Base-by-base conservation (phyloP, 768 basidiomycete genomes). In the Mycena rebaudengoi region DNA sequence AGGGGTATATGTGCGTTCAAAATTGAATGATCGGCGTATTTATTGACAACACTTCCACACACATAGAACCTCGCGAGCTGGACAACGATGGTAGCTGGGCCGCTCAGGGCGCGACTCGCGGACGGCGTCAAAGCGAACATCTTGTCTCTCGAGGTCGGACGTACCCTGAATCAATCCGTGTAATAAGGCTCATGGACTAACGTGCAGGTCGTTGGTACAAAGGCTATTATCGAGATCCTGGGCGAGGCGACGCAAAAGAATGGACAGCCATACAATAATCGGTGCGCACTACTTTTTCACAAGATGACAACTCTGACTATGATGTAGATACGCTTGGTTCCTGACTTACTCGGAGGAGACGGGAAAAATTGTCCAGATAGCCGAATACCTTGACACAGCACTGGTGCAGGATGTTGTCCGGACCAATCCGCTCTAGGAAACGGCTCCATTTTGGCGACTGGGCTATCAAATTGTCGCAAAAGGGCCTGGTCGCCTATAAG, bases 331-430 rank as follows among this genome's bases (percentile, higher is more conserved):
- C 18, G 35, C 35, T n/a, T 53, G 46, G 46, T 49, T 59, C 46
- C n/a, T 59, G 7, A 59, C 32, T 23, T 59, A 49, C 46, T 59
- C 57, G 14, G 57, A 59, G 10, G 57, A 39, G 35, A 59, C 45
- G 4, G 56, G 56, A 7, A 59, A 59, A 43, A 50, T 59, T n/a
- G 37, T 59, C 18, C 35, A 49, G 39, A 59, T 59, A 10, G 46
- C 46, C 3, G 57, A 59, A 32, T 59, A 57, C 20, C 44, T 57
- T 5, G 56, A 57, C 18, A 46, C 56, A 6, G 56, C 56, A 25
- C 45, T 57, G 1, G 43, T 45, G 5, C 54, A 56, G 6, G 43
- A 56, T 30, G 54, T 56, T n/a, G n/a, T n/a, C n/a, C n/a, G n/a
- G n/a, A n/a, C n/a, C n/a, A n/a, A n/a, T n/a, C n/a, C n/a, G n/a